Conservation (phyloP, 495 filamentous ascomycete species). For the Filosporella fistucella region DNA sequence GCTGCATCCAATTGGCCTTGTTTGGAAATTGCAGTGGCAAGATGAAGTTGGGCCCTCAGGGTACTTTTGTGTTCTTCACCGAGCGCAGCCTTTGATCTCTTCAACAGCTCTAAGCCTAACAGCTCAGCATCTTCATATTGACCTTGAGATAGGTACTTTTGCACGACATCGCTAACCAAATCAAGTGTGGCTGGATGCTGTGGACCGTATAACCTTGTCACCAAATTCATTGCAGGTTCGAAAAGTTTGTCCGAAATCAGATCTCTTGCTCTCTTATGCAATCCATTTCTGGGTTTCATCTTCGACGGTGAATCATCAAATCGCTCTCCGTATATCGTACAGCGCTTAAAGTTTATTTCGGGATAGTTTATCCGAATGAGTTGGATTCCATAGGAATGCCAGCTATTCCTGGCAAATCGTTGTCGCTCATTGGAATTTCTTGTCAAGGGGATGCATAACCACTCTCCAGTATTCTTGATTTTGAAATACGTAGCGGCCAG, state of each 20-base stretch:
- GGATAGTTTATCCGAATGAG: background rate
- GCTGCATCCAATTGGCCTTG: background rate
- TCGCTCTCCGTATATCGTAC: background rate
- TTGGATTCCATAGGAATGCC: background rate
- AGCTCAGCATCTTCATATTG: background rate
- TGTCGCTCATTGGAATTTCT: background rate
- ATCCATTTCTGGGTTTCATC: background rate
- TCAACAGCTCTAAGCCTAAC: background rate
- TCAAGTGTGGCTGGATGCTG: background rate
- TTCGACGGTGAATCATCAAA: background rate
- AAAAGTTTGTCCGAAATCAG: background rate
- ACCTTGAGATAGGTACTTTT: background rate
- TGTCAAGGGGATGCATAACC: background rate
- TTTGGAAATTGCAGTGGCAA: background rate
- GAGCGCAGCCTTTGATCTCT: background rate
- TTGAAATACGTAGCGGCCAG: background rate
- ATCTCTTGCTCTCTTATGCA: background rate
- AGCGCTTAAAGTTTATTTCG: background rate
- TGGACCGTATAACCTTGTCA: background rate
- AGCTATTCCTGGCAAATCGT: background rate
- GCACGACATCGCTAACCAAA: background rate
- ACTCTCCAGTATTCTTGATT: background rate
- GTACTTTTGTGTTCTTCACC: background rate
- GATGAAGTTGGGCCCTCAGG: background rate
- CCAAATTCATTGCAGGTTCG: background rate